These are phyloP conservation scores for Crinitomyces ghanaensis DNA, from an alignment of 805 yeast species.

Conservation along the genomic window DNA sequence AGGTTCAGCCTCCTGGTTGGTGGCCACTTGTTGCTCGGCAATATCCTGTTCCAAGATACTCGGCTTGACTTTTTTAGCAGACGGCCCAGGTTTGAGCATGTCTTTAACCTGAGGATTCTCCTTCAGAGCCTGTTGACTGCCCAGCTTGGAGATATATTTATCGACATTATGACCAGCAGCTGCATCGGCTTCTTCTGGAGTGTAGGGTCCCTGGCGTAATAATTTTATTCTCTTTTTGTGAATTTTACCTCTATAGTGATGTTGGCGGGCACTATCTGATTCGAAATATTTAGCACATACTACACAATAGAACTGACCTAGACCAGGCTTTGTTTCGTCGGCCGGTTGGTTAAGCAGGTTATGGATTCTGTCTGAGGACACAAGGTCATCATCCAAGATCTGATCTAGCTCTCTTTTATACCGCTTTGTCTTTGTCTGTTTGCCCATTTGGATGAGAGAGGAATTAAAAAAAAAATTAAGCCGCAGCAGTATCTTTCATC, in stretches of 20 bases:
- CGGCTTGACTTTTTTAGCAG: not conserved
- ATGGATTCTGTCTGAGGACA: constrained; percentile 49
- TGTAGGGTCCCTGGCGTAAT: constrained; percentile 67
- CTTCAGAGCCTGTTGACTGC: constrained; percentile 9
- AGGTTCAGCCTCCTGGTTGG: too few species aligned
- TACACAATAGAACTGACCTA: constrained; percentile 89
- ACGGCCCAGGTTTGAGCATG: not conserved
- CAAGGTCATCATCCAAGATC: constrained; percentile 59
- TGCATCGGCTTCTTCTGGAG: constrained; percentile 81
- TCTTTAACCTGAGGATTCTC: constrained; percentile 2
- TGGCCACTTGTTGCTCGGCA: too few species aligned
- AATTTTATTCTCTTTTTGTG: constrained; percentile 82
- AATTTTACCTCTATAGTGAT: constrained; percentile 63
- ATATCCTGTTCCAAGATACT: too few species aligned
- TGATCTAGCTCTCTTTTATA: constrained; percentile 55
- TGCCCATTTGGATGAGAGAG: too few species aligned
- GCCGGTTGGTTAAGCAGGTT: constrained; percentile 59
- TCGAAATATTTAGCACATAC: constrained; percentile 92
- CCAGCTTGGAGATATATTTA: constrained; percentile 46
- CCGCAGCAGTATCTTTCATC: too few species aligned
- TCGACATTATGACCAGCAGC: constrained; percentile 72
- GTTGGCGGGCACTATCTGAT: constrained; percentile 55
- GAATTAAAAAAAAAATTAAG: too few species aligned
- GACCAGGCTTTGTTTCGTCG: constrained; percentile 85
- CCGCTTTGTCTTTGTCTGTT: constrained; percentile 55